These are phyloP conservation scores for Rhizoctonia solani DNA, from an alignment of 1,284 basidiomycete genomes.

Conservation along the genomic window DNA sequence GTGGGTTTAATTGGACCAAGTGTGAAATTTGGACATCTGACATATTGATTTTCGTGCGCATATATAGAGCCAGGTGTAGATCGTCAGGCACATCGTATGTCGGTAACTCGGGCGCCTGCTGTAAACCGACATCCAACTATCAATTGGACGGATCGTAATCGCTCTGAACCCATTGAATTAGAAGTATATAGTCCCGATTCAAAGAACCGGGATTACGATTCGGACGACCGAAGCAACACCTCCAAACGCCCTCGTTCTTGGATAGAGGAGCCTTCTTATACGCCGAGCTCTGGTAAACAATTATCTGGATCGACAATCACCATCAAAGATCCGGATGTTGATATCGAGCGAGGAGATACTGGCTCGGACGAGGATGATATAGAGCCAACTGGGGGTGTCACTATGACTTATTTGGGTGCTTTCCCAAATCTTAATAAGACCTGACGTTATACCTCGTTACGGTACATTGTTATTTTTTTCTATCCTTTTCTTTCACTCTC, in stretches of 20 bases:
- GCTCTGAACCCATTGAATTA: not conserved
- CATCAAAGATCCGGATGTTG: not conserved
- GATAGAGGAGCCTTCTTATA: not conserved
- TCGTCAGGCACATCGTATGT: not conserved
- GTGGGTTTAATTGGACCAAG: not conserved
- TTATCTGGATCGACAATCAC: not conserved
- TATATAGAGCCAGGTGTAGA: not conserved
- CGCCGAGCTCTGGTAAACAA: not conserved
- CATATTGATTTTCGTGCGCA: not conserved
- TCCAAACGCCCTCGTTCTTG: constrained; percentile 2
- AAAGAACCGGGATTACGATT: not conserved
- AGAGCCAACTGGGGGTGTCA: not conserved
- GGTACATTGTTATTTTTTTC: not conserved
- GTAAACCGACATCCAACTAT: no score
- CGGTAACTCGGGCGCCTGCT: no score
- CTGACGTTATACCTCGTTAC: not conserved
- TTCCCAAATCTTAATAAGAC: constrained; percentile 4
- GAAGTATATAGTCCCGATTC: not conserved
- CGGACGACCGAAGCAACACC: not conserved
- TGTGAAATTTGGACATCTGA: not conserved
- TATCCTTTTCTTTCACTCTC: not conserved
- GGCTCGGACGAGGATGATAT: not conserved
- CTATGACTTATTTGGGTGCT: constrained; percentile 6
- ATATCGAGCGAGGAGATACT: constrained; percentile 6
- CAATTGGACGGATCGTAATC: not conserved